Evolutionary conservation across 306 rosid genomes (phyloP).

Genomic region (Morella rubra): DNA sequence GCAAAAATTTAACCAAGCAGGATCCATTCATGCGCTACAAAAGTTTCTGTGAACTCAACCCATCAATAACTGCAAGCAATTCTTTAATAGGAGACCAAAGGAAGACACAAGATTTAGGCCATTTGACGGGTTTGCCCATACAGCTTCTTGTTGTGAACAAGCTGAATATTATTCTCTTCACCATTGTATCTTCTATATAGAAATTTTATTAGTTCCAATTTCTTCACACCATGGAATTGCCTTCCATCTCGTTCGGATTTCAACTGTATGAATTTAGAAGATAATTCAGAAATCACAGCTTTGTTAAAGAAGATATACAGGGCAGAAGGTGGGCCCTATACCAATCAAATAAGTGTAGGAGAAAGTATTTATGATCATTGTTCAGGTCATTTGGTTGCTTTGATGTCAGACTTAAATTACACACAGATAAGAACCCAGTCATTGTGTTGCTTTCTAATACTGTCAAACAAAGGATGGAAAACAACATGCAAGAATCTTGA

Average conservation of each 20-base stretch:
- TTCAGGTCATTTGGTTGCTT: background rate
- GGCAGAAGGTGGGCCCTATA: background rate
- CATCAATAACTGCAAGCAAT: background rate
- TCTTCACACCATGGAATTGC: background rate
- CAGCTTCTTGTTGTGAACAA: background rate
- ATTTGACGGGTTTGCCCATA: background rate
- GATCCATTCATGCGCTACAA: background rate
- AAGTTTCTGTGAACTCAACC: background rate
- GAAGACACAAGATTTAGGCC: background rate
- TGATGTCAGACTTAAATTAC: background rate
- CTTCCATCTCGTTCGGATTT: background rate
- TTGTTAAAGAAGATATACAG: background rate
- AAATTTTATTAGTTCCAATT: background rate
- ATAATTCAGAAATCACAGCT: background rate
- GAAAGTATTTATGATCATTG: background rate
- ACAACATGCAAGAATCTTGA: background rate
- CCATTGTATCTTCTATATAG: background rate
- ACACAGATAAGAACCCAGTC: background rate
- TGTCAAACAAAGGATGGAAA: background rate
- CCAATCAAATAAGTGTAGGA: background rate
- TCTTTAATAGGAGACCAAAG: background rate
- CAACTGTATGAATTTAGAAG: background rate
- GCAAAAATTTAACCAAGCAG: background rate
- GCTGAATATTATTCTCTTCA: background rate
- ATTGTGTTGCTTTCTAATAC: background rate